A percentile compares a stretch with the other conserved stretches of the same genome.
Conservation (phyloP, 2,329 filamentous ascomycete species). For the Penicillium oxalicum region DNA sequence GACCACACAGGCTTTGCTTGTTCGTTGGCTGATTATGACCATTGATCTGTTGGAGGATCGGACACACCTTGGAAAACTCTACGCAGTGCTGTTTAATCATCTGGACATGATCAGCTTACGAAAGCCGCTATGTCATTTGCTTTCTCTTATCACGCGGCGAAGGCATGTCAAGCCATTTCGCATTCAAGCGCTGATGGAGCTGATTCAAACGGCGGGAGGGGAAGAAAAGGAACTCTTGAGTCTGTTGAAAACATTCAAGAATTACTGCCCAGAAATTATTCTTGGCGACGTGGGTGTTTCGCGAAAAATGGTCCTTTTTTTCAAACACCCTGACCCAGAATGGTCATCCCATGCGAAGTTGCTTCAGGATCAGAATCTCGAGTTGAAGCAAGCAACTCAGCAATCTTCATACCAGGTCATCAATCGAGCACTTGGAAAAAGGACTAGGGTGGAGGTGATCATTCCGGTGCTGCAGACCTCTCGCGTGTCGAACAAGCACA, state of each 20-base stretch:
- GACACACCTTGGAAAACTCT: conserved; percentile 60
- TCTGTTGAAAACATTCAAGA: conserved; percentile 75
- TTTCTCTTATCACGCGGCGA: conserved; percentile 71
- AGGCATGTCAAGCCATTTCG: conserved; percentile 79
- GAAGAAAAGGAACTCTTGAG: conserved; percentile 70
- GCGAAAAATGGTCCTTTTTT: conserved; percentile 31
- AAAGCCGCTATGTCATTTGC: conserved; percentile 65
- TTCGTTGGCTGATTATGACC: conserved; percentile 73
- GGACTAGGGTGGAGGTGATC: conserved; percentile 46
- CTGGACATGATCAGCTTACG: conserved; percentile 73
- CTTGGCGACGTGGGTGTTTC: conserved; percentile 58
- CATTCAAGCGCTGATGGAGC: conserved; percentile 63
- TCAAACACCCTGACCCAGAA: conserved; percentile 64
- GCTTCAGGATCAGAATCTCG: conserved; percentile 56
- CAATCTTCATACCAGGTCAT: conserved; percentile 60
- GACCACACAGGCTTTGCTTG: conserved; percentile 61
- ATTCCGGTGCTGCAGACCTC: conserved; percentile 69
- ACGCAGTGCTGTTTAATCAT: conserved; percentile 72
- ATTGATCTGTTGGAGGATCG: conserved; percentile 64
- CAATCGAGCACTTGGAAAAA: conserved; percentile 47
- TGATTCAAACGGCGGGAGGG: conserved; percentile 47
- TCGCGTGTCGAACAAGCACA: conserved; percentile 57
- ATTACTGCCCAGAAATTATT: conserved; percentile 86
- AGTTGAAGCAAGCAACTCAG: conserved; percentile 36
- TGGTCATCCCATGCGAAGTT: conserved; percentile 65